phyloP scores from a whole-genome alignment of 768 basidiomycete genomes.

The Tulasnella sp. region DNA sequence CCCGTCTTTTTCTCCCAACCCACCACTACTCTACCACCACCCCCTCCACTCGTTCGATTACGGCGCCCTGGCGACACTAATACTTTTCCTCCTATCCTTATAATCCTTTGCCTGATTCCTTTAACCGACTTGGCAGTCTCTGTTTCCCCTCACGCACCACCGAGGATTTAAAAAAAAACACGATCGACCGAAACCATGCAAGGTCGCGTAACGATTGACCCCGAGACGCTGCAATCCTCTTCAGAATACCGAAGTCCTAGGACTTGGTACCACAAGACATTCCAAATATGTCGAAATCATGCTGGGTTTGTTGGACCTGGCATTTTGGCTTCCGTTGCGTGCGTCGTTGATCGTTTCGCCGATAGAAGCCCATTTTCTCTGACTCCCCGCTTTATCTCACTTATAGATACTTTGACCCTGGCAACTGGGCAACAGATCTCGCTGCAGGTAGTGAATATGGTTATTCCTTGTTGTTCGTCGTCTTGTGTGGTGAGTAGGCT shows the following conservation, averaged over 20 bases:
- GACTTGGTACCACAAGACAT: slow-evolving; percentile 5
- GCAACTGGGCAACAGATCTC: slow-evolving; percentile 36
- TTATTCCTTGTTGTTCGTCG: slow-evolving; percentile 38
- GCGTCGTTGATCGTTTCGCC: slow-evolving; percentile 20
- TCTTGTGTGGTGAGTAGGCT: slow-evolving; percentile 26
- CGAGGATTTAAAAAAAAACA: background rate
- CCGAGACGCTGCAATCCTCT: background rate
- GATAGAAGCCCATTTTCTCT: slow-evolving; percentile 8
- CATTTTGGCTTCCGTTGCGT: slow-evolving; percentile 32
- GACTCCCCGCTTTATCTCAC: background rate
- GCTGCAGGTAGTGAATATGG: slow-evolving; percentile 35
- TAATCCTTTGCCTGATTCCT: background rate
- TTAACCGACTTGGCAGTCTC: background rate
- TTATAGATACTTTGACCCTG: slow-evolving; percentile 21
- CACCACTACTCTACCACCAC: background rate
- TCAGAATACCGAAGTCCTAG: background rate
- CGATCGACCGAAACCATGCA: background rate
- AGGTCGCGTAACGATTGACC: background rate
- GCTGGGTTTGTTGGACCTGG: slow-evolving; percentile 31
- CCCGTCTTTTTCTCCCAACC: background rate
- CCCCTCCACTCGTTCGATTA: background rate
- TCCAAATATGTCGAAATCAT: background rate
- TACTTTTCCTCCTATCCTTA: background rate
- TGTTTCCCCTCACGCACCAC: background rate
- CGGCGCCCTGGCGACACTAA: background rate